Base-by-base conservation (phyloP, 2,329 filamentous ascomycete species). In the Apiospora kogelbergensis region DNA sequence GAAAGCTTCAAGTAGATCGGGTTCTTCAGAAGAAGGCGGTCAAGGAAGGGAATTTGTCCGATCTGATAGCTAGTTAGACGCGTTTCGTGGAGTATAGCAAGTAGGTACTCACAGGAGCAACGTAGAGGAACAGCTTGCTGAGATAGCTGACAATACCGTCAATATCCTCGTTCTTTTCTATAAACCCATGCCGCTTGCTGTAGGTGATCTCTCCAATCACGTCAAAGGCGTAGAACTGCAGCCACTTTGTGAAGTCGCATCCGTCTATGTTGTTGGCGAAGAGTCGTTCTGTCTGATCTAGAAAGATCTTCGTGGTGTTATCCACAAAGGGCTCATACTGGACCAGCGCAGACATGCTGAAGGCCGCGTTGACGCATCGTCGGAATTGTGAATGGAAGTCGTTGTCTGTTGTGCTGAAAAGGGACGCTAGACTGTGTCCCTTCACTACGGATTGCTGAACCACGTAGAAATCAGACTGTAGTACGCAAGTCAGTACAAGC, bases 161-260 rank as follows among this genome's bases (percentile, higher is more conserved):
- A 15, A 95, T 88, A 71, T 95, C 93, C 75, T 90, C 85, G 66
- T 93, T 90, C 76, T 87, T 86, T 78, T 95, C 91, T 1, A 95
- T 81, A 72, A 95, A 95, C 0, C 93, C 93, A 69, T 94, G 86
- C 0, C 91, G 85, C 77, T 93, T 93, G 77, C 88, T 90, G 80
- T 93, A 94, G 0, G 91, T 94, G 74, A 94, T 87, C 71, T 93
- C 90, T 6, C 91, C 91, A 71, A 94, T 94, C 17, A 94, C 92
- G 76, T 95, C 93, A 74, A 95, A 95, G 0, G 93, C 93, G 73
- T 93, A 94, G 76, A 90, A 94, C 75, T 95, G 92, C 69, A 95
- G 81, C 92, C 92, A 94, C 69, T 84, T 83, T 1, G 89, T 88
- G 68, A 93, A 91, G 75, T 93, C 87, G 74, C 90, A 92, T 30